phyloP scores from a whole-genome alignment of 2,329 filamentous ascomycete species.

The Zymoseptoria pseudotritici region DNA sequence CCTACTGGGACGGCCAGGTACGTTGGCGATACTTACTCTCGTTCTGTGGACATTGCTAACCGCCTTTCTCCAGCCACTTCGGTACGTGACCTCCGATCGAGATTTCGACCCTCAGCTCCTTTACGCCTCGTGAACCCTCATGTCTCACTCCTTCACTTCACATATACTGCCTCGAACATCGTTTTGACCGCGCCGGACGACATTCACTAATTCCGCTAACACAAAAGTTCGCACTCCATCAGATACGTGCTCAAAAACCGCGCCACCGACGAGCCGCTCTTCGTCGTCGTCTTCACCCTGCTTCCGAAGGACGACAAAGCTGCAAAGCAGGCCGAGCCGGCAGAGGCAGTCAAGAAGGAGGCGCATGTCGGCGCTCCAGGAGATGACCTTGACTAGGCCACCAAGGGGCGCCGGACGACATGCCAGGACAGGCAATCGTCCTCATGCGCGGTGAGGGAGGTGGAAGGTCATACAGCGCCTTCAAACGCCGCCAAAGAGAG shows the following conservation, averaged over 20 bases:
- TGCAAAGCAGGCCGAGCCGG: conserved; percentile 9
- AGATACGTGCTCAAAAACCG: conserved; percentile 89
- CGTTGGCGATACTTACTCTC: conserved; percentile 52
- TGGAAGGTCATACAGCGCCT: neutral
- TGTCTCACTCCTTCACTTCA: conserved; percentile 20
- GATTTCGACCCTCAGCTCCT: conserved; percentile 23
- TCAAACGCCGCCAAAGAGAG: neutral
- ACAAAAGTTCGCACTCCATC: conserved; percentile 65
- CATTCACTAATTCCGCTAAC: conserved; percentile 20
- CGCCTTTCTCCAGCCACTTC: neutral
- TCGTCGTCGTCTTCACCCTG: conserved; percentile 74
- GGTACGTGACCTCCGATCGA: neutral
- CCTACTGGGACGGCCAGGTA: conserved; percentile 73
- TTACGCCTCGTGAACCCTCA: conserved; percentile 1
- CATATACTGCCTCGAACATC: conserved; percentile 17
- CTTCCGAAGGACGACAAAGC: conserved; percentile 51
- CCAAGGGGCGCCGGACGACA: neutral
- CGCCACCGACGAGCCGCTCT: conserved; percentile 63
- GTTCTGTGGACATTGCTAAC: neutral
- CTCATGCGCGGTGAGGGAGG: neutral
- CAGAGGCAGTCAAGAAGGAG: neutral
- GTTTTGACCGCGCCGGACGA: neutral
- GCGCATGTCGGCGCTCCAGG: neutral
- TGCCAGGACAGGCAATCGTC: neutral
- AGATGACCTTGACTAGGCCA: neutral